These are phyloP conservation scores for Taxawa tesnikishii DNA, from an alignment of 2,329 filamentous ascomycete species.

Conservation along the genomic window DNA sequence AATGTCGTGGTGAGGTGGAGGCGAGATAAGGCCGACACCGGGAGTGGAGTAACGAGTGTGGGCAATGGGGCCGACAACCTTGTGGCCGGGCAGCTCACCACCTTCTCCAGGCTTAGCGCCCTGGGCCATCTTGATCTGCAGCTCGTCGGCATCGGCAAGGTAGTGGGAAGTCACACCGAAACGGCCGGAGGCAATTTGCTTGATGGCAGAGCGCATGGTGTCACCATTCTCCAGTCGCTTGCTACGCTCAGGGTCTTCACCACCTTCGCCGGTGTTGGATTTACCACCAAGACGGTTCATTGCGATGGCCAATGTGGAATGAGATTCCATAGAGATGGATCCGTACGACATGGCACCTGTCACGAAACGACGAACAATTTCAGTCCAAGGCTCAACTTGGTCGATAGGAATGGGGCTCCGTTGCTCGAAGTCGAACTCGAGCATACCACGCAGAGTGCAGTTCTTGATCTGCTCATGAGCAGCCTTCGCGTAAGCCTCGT, in stretches of 20 bases:
- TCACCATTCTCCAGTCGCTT: slow-evolving; percentile 80
- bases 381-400: slow-evolving; percentile 95
- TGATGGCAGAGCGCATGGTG: slow-evolving; percentile 94
- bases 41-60: slow-evolving; percentile 92
- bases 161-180: slow-evolving; percentile 96
- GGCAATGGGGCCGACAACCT: slow-evolving; percentile 88
- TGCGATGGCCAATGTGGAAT: slow-evolving; percentile 87
- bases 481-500: slow-evolving; percentile 86
- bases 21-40: slow-evolving; percentile 90
- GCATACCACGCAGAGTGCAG: slow-evolving; percentile 83
- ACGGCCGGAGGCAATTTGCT: slow-evolving; percentile 90
- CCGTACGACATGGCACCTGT: slow-evolving; percentile 98
- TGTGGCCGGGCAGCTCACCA: slow-evolving; percentile 92
- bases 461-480: slow-evolving; percentile 96
- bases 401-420: slow-evolving; percentile 78
- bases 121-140: slow-evolving; percentile 99
- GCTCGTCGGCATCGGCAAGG: slow-evolving; percentile 84
- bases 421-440: slow-evolving; percentile 94
- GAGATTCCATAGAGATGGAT: slow-evolving; percentile 96
- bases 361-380: slow-evolving; percentile 91
- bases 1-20: slow-evolving; percentile 93
- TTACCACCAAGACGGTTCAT: slow-evolving; percentile 97
- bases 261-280: slow-evolving; percentile 95
- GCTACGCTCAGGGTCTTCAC: slow-evolving; percentile 86
- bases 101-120: slow-evolving; percentile 96